Percentiles rank a stretch among this genome's conserved stretches.
Evolutionary conservation across 2,329 filamentous ascomycete genomes (phyloP).

Genomic region (Hypoxylon sp.): DNA sequence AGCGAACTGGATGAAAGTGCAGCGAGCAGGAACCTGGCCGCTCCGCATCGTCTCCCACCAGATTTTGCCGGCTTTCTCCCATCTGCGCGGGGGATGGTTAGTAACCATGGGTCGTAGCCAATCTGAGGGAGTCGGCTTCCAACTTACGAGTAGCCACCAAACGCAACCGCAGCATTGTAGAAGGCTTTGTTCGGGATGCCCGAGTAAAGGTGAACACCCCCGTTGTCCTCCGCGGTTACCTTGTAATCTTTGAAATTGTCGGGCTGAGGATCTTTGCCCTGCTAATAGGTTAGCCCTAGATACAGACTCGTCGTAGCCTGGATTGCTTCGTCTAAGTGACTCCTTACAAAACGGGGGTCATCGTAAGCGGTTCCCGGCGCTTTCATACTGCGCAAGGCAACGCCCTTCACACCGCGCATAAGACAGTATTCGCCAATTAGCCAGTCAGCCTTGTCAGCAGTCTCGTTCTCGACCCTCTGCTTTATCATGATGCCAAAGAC

Average conservation of each 20-base stretch:
- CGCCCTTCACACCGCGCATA: conserved; percentile 62
- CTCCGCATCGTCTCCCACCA: conserved; percentile 65
- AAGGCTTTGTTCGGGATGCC: conserved; percentile 71
- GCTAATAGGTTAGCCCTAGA: conserved; percentile 38
- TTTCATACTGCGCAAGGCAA: conserved; percentile 67
- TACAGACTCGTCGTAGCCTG: conserved; percentile 40
- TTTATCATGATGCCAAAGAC: conserved; percentile 70
- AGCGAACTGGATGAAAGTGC: conserved; percentile 63
- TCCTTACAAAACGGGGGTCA: conserved; percentile 59
- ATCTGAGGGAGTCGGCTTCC: not conserved
- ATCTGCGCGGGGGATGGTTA: conserved; percentile 54
- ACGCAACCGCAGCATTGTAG: conserved; percentile 60
- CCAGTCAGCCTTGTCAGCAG: conserved; percentile 64
- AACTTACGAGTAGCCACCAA: conserved; percentile 60
- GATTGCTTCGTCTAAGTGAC: not conserved
- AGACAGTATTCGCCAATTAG: conserved; percentile 67
- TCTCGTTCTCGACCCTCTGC: conserved; percentile 62
- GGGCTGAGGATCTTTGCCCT: conserved; percentile 66
- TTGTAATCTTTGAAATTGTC: conserved; percentile 61
- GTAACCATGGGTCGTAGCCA: not conserved
- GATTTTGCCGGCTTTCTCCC: conserved; percentile 66
- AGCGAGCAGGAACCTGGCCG: conserved; percentile 56
- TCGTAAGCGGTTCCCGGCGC: conserved; percentile 65
- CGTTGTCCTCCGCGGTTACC: conserved; percentile 59
- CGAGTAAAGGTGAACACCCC: conserved; percentile 67